phyloP scores from a whole-genome alignment of 2,329 filamentous ascomycete species.

The Diaporthe velutina region DNA sequence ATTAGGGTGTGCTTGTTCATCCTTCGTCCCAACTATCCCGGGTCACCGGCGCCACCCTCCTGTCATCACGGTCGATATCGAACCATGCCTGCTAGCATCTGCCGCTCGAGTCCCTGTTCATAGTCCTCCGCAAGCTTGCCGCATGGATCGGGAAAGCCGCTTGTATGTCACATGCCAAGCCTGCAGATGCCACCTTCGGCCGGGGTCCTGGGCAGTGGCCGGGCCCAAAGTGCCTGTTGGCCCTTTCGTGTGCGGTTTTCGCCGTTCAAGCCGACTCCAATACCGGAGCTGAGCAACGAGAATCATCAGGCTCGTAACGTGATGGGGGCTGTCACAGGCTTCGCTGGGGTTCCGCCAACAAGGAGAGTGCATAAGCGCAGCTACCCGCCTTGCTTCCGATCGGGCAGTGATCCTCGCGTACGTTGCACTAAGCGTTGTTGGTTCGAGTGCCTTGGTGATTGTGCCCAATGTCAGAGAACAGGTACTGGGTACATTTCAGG shows the following conservation, averaged over 20 bases:
- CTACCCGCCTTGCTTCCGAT: constrained; percentile 17
- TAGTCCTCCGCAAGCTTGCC: background rate
- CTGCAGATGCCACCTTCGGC: background rate
- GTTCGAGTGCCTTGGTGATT: background rate
- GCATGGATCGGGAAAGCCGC: background rate
- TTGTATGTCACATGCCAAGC: background rate
- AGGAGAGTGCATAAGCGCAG: background rate
- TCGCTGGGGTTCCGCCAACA: background rate
- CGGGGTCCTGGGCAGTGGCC: background rate
- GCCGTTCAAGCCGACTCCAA: background rate
- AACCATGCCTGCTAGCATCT: background rate
- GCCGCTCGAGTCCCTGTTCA: background rate
- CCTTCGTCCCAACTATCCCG: background rate
- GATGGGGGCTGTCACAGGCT: background rate
- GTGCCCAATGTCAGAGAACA: background rate
- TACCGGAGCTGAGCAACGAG: background rate
- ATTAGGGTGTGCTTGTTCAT: constrained; percentile 12
- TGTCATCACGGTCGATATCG: no score
- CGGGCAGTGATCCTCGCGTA: background rate
- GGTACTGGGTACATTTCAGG: background rate
- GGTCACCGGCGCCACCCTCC: background rate
- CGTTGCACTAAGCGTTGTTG: background rate
- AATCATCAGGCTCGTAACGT: background rate
- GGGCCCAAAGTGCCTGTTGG: background rate
- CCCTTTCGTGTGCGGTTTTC: background rate